Evolutionary conservation across 108 stramenopile species (phyloP), one percentile per base, ranked within the genome.

Genomic region (Cylindrotheca fusiformis): DNA sequence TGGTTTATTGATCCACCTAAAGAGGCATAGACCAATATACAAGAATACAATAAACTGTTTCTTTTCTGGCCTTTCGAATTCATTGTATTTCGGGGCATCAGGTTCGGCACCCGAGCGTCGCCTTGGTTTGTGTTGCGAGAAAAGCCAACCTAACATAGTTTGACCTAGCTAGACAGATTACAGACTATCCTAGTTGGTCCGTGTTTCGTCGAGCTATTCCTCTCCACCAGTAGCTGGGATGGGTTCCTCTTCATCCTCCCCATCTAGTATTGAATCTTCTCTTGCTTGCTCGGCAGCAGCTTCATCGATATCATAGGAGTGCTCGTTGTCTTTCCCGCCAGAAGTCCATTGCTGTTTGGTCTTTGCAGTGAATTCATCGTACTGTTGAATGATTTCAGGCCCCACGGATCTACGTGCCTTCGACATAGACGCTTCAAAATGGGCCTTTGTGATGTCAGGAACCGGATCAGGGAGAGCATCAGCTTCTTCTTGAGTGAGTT

Each of bases 371-470:
- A 94, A 97, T 52, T 90, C 85, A 31, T 94, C 93, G 59, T 93
- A 97, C 53, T 91, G 91, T 29, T 84, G 72, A 53, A 95, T 74
- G 68, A 94, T 84, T 22, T 95, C 90, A 32, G 89, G 88, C 23
- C 82, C 77, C 6, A 97, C 94, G 48, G 92, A 94, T 26, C 87
- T 68, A 52, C 95, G 84, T 30, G 95, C 95, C 71, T 90, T 89
- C 48, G 86, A 82, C 91, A 95, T 93, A 21, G 89, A 79, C 52
- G 74, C 90, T 64, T 95, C 91, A 65, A 95, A 95, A 62, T 93
- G 91, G n/a, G 72, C 69, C 55, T 71, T 71, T 24, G 87, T 86
- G 55, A 95, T 91, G 36, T 58, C 67, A 3, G 93, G 91, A 23
- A 95, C 88, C 18, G 87, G 88, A 54, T 93, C 88, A 19, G 84